Evolutionary conservation across 169 alveolate species (phyloP), one percentile per base, ranked within the genome.

Genomic region (Plasmodium berghei): DNA sequence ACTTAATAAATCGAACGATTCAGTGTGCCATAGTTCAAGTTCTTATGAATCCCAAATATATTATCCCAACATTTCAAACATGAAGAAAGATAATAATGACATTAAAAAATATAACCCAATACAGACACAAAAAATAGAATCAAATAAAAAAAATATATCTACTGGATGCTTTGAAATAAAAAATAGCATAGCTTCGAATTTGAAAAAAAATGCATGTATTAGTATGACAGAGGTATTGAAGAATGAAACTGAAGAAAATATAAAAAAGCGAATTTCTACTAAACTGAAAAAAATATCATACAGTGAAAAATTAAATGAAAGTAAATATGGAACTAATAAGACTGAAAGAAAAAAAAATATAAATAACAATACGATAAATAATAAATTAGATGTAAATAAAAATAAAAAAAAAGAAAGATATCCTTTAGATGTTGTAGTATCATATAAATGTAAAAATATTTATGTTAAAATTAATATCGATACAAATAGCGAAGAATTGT

Each of bases 401-500:
- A 86, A 42, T 24, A 63, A 46, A 42, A 71, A 28, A 20, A 86
- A 26, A 40, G 71, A 58, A 59, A 59, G 48, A 59, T 86, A 86
- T 34, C 91, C 91, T 16, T 72, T 86, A 18, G 91, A 86, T 54
- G 54, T 86, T 42, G 66, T 14, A 52, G 74, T 48, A 16, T 45
- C 91, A 4, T 86, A 58, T 42, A 86, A 62, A 16, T 86, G 91
- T 54, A 69, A 86, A 28, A 86, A 62, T 45, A 58, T 86, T 42
- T 71, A 86, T 64, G 16, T 86, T n/a, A 86, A 86, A 71, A 72
- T 86, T 40, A 86, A 71, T 63, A 75, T 86, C 5, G 87, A 86
- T 28, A 70, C 75, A 48, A 86, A 59, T 72, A 86, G 58, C 55
- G 87, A 86, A 71, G 75, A 69, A 52, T 54, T 86, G 64, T 12